Evolutionary conservation across 1,139 yeast species (phyloP).

Genomic region (Yamadazyma epiphylla): DNA sequence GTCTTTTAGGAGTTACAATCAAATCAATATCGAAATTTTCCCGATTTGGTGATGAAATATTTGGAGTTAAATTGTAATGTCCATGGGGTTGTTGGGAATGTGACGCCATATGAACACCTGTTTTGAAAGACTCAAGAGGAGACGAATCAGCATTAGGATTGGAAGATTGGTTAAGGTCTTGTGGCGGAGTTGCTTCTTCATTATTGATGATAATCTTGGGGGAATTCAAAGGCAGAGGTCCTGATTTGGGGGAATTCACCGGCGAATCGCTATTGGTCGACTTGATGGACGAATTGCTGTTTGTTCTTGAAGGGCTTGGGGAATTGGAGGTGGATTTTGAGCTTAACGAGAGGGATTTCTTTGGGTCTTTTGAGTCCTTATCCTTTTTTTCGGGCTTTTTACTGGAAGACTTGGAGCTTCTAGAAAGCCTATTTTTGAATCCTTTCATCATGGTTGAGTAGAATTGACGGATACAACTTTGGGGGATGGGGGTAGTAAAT

Average conservation of each 20-base stretch:
- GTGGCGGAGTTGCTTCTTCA: too few species aligned
- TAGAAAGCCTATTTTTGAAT: constrained; percentile 46
- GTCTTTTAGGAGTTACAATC: constrained; percentile 77
- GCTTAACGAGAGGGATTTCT: constrained; percentile 18
- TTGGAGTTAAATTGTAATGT: constrained; percentile 36
- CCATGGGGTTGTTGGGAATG: constrained; percentile 25
- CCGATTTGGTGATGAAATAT: constrained; percentile 42
- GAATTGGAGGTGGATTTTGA: constrained; percentile 23
- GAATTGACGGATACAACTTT: too few species aligned
- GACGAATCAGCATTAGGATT: constrained; percentile 22
- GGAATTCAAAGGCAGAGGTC: constrained; percentile 9
- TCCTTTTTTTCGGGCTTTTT: constrained; percentile 31
- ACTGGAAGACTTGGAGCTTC: constrained; percentile 33
- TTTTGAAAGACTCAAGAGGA: constrained; percentile 11
- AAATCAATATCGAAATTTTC: constrained; percentile 45
- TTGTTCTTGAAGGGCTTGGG: constrained; percentile 29
- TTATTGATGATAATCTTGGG: constrained; percentile 17
- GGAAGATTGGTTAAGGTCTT: constrained; percentile 31
- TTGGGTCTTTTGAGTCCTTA: constrained; percentile 16
- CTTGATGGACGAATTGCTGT: constrained; percentile 26
- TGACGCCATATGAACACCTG: constrained; percentile 14
- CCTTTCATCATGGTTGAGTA: constrained; percentile 48
- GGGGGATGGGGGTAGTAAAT: too few species aligned
- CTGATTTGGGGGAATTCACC: constrained; percentile 12
- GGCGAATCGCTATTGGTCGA: constrained; percentile 16